Evolutionary conservation across 2,329 filamentous ascomycete species (phyloP).

Genomic region (Alternaria incomplexa): DNA sequence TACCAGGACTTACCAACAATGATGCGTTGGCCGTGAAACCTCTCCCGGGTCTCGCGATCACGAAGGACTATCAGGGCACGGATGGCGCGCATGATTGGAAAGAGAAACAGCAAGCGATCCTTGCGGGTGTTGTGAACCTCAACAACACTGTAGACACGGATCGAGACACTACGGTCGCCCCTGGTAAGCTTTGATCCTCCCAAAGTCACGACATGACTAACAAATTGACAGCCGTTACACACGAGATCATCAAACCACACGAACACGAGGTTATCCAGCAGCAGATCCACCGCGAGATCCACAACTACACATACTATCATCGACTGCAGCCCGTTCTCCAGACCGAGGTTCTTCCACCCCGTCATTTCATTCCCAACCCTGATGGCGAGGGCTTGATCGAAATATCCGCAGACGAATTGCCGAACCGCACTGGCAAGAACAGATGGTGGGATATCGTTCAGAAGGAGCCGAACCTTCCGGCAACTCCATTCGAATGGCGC

Average conservation of each 20-base stretch:
- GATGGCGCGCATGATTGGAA: conserved; percentile 3
- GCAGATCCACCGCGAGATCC: conserved; percentile 59
- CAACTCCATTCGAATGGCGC: conserved; percentile 22
- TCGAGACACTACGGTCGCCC: conserved; percentile 46
- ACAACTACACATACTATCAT: conserved; percentile 61
- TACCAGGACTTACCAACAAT: not conserved
- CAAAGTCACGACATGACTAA: conserved; percentile 11
- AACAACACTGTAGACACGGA: conserved; percentile 49
- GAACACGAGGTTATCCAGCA: conserved; percentile 57
- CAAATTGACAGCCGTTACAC: conserved; percentile 54
- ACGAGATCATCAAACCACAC: conserved; percentile 55
- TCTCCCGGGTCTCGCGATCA: not conserved
- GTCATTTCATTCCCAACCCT: conserved; percentile 56
- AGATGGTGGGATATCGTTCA: conserved; percentile 39
- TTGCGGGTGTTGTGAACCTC: conserved; percentile 46
- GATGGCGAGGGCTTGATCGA: conserved; percentile 50
- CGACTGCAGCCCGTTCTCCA: conserved; percentile 61
- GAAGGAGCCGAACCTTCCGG: conserved; percentile 20
- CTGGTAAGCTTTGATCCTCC: conserved; percentile 36
- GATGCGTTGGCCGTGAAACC: conserved; percentile 1
- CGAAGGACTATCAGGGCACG: not conserved
- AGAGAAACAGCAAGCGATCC: conserved; percentile 10
- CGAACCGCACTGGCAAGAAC: conserved; percentile 37
- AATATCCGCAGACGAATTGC: conserved; percentile 53
- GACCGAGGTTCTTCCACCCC: conserved; percentile 59